Percentiles rank a stretch among this genome's conserved stretches.
These are phyloP conservation scores for Rosa hybrid DNA, from an alignment of 331 rosid species.

Conservation along the genomic window DNA sequence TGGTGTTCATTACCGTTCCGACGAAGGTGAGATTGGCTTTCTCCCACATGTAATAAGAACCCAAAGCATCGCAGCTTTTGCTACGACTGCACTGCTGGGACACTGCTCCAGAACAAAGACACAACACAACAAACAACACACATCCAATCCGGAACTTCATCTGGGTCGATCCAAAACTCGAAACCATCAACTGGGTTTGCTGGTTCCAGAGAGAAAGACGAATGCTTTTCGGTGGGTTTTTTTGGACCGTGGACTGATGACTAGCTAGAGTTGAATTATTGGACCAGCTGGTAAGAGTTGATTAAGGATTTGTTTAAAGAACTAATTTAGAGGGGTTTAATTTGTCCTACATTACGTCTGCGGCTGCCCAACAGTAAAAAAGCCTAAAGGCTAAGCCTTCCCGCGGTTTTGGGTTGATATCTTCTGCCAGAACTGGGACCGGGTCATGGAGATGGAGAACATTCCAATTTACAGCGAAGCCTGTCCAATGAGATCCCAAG, in stretches of 20 bases:
- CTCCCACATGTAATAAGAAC: conserved; percentile 34
- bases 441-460: too few relatives aligned
- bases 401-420: not conserved
- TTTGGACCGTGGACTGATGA: not conserved
- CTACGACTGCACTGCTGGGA: conserved; percentile 37
- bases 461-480: too few relatives aligned
- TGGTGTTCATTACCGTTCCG: conserved; percentile 11
- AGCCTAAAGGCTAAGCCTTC: not conserved
- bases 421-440: too few relatives aligned
- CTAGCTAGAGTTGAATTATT: not conserved
- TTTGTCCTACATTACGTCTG: not conserved
- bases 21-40: conserved; percentile 30
- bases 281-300: not conserved
- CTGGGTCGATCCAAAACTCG: not conserved
- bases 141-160: conserved; percentile 42
- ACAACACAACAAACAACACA: conserved; percentile 12
- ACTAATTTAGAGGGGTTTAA: not conserved
- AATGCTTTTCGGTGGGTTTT: not conserved
- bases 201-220: not conserved
- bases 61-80: conserved; percentile 49
- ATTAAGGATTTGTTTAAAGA: not conserved
- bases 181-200: not conserved
- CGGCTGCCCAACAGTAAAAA: not conserved
- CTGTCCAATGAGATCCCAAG: too few relatives aligned
- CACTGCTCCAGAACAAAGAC: conserved; percentile 22